phyloP scores from a whole-genome alignment of 371 early-diverging fungal species.

The Nematocida minor region DNA sequence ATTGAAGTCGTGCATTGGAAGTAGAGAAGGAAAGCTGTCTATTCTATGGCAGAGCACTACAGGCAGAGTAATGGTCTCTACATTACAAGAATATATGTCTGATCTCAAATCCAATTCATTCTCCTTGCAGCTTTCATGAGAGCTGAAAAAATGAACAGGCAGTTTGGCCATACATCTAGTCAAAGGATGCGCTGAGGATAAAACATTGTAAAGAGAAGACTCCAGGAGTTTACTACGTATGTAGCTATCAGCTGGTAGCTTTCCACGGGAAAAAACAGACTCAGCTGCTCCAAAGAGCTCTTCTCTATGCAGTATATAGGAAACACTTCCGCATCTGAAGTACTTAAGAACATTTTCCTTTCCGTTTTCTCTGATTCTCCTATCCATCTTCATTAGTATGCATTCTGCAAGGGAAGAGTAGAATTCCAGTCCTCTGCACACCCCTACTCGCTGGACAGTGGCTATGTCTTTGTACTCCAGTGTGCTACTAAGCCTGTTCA shows the following conservation, averaged over 20 bases:
- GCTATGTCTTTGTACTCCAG: slow-evolving; percentile 96
- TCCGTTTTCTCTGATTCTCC: background rate
- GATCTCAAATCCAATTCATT: no score
- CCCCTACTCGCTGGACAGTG: slow-evolving; percentile 86
- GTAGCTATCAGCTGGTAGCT: no score
- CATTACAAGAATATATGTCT: no score
- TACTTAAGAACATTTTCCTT: background rate
- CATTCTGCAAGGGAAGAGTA: slow-evolving; percentile 90
- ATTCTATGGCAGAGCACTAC: background rate
- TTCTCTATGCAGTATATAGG: background rate
- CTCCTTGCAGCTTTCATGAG: no score
- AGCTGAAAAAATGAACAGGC: no score
- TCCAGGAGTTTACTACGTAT: no score
- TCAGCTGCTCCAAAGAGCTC: background rate
- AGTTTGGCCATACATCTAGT: no score
- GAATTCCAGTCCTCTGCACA: slow-evolving; percentile 93
- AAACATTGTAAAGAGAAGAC: no score
- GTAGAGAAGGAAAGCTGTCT: background rate
- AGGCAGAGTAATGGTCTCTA: no score
- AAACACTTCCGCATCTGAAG: slow-evolving; percentile 15
- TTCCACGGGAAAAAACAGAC: no score
- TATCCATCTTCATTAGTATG: slow-evolving; percentile 66
- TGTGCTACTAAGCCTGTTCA: slow-evolving; percentile 88
- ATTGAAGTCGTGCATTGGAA: background rate
- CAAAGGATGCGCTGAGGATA: no score